phyloP scores from a whole-genome alignment of 129 eudicot genomes.

The Artemisia annua region DNA sequence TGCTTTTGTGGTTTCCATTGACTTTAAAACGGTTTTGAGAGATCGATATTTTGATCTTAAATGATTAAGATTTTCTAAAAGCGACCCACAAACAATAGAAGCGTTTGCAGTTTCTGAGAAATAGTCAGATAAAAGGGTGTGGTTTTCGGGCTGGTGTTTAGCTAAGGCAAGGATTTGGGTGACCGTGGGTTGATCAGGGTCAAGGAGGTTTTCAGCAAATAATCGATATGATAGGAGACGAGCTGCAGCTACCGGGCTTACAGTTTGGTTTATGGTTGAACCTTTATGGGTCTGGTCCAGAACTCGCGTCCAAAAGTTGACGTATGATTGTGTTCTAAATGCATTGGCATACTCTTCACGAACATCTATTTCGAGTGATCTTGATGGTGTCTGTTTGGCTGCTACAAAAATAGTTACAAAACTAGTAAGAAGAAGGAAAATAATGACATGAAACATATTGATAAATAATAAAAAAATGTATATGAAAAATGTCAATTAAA shows the following conservation, averaged over 20 bases:
- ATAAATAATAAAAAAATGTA: background rate
- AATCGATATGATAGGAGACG: conserved; percentile 84
- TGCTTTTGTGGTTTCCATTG: conserved; percentile 24
- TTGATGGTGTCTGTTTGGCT: conserved; percentile 29
- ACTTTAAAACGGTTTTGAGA: conserved; percentile 39
- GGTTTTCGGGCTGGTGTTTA: conserved; percentile 35
- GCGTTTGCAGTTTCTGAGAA: conserved; percentile 67
- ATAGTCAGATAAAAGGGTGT: conserved; percentile 52
- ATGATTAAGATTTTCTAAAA: conserved; percentile 61
- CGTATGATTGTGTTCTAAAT: conserved; percentile 85
- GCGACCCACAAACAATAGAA: conserved; percentile 56
- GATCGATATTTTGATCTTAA: conserved; percentile 47
- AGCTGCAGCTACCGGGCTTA: conserved; percentile 66
- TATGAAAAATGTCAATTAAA: background rate
- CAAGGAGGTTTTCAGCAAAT: conserved; percentile 76
- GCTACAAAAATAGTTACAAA: background rate
- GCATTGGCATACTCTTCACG: conserved; percentile 95
- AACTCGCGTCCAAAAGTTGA: conserved; percentile 79
- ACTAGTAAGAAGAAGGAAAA: background rate
- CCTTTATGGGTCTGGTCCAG: conserved; percentile 38
- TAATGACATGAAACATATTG: background rate
- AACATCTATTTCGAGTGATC: conserved; percentile 48
- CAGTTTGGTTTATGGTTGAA: conserved; percentile 36
- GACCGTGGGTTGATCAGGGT: conserved; percentile 78
- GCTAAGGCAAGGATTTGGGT: conserved; percentile 41